A percentile compares a stretch with the other conserved stretches of the same genome.
phyloP scores from a whole-genome alignment of 441 rosid genomes.

The Melianthus villosus region DNA sequence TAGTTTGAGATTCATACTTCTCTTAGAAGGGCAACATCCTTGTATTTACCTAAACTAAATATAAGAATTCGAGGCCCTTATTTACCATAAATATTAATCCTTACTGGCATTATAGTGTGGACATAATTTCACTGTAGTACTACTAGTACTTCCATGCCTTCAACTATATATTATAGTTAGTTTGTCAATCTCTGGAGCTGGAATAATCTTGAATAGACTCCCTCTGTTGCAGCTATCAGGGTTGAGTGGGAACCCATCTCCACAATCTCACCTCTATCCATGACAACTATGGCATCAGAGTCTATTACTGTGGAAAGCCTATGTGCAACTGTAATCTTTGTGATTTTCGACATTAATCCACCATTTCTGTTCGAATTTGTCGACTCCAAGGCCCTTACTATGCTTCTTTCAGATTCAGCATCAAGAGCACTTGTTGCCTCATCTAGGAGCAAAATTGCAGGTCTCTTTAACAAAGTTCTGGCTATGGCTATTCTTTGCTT shows the following conservation, averaged over 20 bases:
- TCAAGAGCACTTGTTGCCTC: conserved; percentile 66
- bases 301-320: conserved; percentile 42
- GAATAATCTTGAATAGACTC: conserved; percentile 32
- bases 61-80: too few relatives aligned
- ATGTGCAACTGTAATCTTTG: conserved; percentile 50
- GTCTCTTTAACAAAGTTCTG: conserved; percentile 38
- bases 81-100: too few relatives aligned
- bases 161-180: conserved; percentile 6
- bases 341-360: conserved; percentile 15
- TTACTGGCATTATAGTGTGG: too few relatives aligned
- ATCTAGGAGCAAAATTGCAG: conserved; percentile 42
- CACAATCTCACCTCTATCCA: conserved; percentile 40
- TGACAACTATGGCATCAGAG: conserved; percentile 33
- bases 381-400: conserved; percentile 32
- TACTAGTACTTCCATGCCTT: too few relatives aligned
- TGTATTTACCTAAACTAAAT: too few relatives aligned
- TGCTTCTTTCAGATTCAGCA: conserved; percentile 37
- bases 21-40: too few relatives aligned
- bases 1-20: too few relatives aligned
- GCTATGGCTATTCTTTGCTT: conserved; percentile 58
- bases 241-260: conserved; percentile 40
- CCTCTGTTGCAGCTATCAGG: conserved; percentile 20
- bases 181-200: conserved; percentile 20
- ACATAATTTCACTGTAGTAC: too few relatives aligned
- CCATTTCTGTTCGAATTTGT: conserved; percentile 9